Conservation (phyloP, 257 asterid species). For the Solanum bukasovii region DNA sequence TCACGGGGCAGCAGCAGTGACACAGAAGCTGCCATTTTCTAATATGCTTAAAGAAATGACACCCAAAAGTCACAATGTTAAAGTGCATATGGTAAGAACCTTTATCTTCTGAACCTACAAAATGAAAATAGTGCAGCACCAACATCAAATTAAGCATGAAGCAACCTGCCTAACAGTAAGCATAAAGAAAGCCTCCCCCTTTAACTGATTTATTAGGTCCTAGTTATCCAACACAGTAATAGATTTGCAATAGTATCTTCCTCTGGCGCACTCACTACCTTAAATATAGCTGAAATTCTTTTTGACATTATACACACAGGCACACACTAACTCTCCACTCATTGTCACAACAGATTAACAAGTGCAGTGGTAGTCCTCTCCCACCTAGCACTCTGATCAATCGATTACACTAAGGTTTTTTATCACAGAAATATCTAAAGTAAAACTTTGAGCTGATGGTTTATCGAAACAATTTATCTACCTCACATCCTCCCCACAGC, state of each 20-base stretch:
- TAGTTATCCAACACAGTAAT: not conserved
- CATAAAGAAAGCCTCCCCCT: not conserved
- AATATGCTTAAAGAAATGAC: not conserved
- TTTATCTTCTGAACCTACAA: not conserved
- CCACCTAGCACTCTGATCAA: not conserved
- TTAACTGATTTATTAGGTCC: not conserved
- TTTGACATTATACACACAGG: not conserved
- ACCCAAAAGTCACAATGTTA: not conserved
- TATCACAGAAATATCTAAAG: not conserved
- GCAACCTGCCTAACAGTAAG: not conserved
- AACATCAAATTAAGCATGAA: not conserved
- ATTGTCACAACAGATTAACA: not conserved
- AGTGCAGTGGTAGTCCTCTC: not conserved
- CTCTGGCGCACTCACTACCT: not conserved
- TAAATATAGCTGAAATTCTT: not conserved
- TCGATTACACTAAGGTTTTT: not conserved
- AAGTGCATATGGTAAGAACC: not conserved
- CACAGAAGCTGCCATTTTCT: conserved; percentile 29
- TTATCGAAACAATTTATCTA: not conserved
- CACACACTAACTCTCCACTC: not conserved
- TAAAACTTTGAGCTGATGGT: not conserved
- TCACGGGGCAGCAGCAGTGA: conserved; percentile 20
- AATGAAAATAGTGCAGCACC: not conserved
- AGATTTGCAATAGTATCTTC: not conserved
- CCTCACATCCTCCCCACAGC: not conserved